Evolutionary conservation across 805 yeast species (phyloP), one percentile per base, ranked within the genome.

Genomic region (Spathaspora hagerdaliae): DNA sequence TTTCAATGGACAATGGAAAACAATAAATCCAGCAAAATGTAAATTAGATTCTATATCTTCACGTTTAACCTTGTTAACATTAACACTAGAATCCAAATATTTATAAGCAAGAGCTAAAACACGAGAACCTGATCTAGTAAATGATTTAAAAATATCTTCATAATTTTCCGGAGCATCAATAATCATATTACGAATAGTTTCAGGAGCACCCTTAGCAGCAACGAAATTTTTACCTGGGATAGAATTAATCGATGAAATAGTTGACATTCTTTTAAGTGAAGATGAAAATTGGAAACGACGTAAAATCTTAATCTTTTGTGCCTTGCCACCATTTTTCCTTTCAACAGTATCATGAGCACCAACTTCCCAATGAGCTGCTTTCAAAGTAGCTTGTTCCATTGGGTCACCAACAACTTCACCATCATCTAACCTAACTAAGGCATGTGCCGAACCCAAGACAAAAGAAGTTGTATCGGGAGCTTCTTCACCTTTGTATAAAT

Each of bases 361-460:
- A 51, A 94, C 85, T 36, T 73, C 74, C 97, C 97, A 94, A 29
- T 82, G 81, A 47, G 94, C 79, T 36, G 96, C 92, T 54, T 82
- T 83, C 56, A 94, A 74, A 43, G 99, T 94, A 27, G 95, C 97
- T 68, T 90, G 89, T 70, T 94, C 99, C 98, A 94, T 92, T 51
- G 99, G 97, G 61, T 94, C 99, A 68, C 99, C 99, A 50, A 94
- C 99, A 55, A 91, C 81, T 51, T 94, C 98, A 56, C 98, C 99
- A 62, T 91, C 96, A 58, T 94, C 97, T 49, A 94, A 75, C 58
- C 83, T 82, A 27, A 94, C 99, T 53, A 94, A 77, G 27, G 99
- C 98, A 65, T 94, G 99, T 32, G 96, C 97, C 46, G 97, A 83
- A 50, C 97, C 98, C 52, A 94, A 77, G 34, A 87, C 89, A 50